These are phyloP conservation scores for Auricularia auricula-judae DNA, from an alignment of 768 basidiomycete genomes.

Conservation along the genomic window DNA sequence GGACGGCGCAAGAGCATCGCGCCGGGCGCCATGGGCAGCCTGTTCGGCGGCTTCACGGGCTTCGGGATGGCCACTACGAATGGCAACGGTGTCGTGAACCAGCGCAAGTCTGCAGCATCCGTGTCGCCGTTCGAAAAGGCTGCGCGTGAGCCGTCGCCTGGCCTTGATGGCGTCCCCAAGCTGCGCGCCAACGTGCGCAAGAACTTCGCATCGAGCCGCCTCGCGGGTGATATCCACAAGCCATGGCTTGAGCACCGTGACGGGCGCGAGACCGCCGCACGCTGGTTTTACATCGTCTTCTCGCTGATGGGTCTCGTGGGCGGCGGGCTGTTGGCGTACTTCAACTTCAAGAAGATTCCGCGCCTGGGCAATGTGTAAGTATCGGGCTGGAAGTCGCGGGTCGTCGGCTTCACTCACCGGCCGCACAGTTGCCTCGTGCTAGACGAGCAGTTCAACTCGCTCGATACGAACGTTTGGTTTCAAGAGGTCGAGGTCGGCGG, in stretches of 20 bases:
- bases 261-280: neutral
- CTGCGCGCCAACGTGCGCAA: neutral
- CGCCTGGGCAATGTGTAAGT: constrained; percentile 30
- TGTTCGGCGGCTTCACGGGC: neutral
- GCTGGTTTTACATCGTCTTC: neutral
- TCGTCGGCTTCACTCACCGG: too few species aligned
- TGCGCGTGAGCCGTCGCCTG: neutral
- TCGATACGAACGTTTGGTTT: too few species aligned
- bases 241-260: neutral
- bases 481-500: constrained; percentile 69
- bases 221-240: neutral
- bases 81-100: neutral
- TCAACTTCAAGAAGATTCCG: constrained; percentile 31
- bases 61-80: neutral
- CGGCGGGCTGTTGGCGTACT: neutral
- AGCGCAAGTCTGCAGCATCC: neutral
- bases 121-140: neutral
- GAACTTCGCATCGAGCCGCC: neutral
- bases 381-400: constrained; percentile 27
- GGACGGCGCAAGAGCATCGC: neutral
- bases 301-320: neutral
- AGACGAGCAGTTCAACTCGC: too few species aligned
- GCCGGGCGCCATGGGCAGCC: neutral
- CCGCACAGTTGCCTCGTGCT: too few species aligned
- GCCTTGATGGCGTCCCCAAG: neutral